These are phyloP conservation scores for Wickerhamomyces chambardii DNA, from an alignment of 805 yeast genomes.

Conservation along the genomic window DNA sequence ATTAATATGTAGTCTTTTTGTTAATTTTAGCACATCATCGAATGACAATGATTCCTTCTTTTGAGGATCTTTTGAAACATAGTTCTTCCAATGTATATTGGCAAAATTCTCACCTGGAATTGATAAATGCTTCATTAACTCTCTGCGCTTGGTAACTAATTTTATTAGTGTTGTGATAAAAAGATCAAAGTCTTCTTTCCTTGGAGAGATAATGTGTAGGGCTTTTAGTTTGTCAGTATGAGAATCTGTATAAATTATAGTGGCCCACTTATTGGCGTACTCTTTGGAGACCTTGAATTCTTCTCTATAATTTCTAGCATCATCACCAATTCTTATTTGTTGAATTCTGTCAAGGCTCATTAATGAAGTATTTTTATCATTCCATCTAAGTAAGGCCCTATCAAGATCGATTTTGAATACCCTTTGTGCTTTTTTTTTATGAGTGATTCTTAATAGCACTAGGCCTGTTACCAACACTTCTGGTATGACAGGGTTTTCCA, in stretches of 20 bases:
- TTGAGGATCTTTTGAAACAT: slow-evolving; percentile 28
- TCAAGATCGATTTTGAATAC: slow-evolving; percentile 47
- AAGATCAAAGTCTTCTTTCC: slow-evolving; percentile 39
- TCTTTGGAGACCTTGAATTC: slow-evolving; percentile 70
- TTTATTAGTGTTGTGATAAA: slow-evolving; percentile 46
- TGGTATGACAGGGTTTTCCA: slow-evolving; percentile 29
- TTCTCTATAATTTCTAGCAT: slow-evolving; percentile 80
- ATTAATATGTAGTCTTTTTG: slow-evolving; percentile 64
- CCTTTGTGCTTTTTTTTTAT: slow-evolving; percentile 55
- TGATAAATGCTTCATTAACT: slow-evolving; percentile 52
- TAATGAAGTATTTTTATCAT: slow-evolving; percentile 33
- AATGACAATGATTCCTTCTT: slow-evolving; percentile 38
- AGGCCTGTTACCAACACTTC: slow-evolving; percentile 48
- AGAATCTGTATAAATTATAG: slow-evolving; percentile 61
- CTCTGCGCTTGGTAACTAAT: slow-evolving; percentile 48
- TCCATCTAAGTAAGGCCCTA: slow-evolving; percentile 50
- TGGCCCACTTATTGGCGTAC: slow-evolving; percentile 64
- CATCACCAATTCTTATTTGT: slow-evolving; percentile 50
- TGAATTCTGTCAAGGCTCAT: slow-evolving; percentile 55
- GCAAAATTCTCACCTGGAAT: slow-evolving; percentile 58
- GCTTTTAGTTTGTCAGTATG: slow-evolving; percentile 62
- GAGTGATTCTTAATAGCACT: slow-evolving; percentile 59
- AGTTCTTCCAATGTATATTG: slow-evolving; percentile 52
- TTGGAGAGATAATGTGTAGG: slow-evolving; percentile 65
- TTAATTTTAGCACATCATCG: slow-evolving; percentile 57